Conservation (phyloP, 129 eudicot genomes). For the Silybum marianum region DNA sequence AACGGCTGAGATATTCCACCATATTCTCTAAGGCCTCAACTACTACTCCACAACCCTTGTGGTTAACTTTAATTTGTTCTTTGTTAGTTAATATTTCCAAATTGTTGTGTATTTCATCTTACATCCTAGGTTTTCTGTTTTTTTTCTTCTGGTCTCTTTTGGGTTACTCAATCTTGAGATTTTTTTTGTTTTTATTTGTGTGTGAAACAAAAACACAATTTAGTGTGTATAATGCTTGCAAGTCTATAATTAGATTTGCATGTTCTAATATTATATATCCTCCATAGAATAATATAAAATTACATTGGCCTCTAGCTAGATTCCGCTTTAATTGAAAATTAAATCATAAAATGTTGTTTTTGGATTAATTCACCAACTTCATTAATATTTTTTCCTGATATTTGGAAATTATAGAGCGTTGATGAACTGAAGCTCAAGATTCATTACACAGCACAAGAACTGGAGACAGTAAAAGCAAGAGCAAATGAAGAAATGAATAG, state of each 20-base stretch:
- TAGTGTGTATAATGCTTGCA: neutral
- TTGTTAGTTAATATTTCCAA: neutral
- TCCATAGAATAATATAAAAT: too few species aligned
- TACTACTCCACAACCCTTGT: too few species aligned
- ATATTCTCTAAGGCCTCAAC: too few species aligned
- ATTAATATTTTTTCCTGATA: neutral
- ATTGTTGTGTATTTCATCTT: too few species aligned
- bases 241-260: neutral
- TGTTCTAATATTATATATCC: too few species aligned
- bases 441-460: slow-evolving; percentile 51
- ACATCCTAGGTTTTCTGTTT: neutral
- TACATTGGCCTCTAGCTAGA: too few species aligned
- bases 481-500: slow-evolving; percentile 57
- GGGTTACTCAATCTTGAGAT: neutral
- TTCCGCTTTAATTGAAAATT: neutral
- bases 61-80: neutral
- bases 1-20: too few species aligned
- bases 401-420: slow-evolving; percentile 33
- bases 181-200: slow-evolving; percentile 17
- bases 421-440: slow-evolving; percentile 76
- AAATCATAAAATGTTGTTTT: neutral
- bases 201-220: neutral
- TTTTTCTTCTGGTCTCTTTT: neutral
- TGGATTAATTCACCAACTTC: neutral
- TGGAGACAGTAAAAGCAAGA: slow-evolving; percentile 59